Evolutionary conservation across 2,329 filamentous ascomycete species (phyloP).

Genomic region (Davidsoniella neocaledoniae): DNA sequence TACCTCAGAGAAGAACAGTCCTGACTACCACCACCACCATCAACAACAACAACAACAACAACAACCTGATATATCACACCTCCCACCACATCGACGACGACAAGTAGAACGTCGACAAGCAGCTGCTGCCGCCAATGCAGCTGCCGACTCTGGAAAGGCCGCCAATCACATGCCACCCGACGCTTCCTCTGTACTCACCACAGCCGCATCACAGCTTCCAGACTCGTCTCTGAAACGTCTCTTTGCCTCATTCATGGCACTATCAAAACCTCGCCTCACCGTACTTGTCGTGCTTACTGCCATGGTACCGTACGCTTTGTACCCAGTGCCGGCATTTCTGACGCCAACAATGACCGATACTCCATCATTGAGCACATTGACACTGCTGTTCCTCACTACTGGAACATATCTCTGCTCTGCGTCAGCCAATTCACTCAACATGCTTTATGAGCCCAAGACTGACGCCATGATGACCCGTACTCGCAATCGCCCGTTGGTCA

Average conservation of each 20-base stretch:
- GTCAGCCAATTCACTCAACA: slow-evolving; percentile 86
- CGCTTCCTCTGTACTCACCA: slow-evolving; percentile 39
- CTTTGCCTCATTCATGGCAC: slow-evolving; percentile 66
- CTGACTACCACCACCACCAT: neutral
- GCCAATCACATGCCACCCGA: slow-evolving; percentile 25
- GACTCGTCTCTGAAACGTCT: slow-evolving; percentile 42
- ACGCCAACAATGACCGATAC: slow-evolving; percentile 46
- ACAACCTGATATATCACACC: neutral
- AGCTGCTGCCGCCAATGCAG: slow-evolving; percentile 5
- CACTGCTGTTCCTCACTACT: slow-evolving; percentile 76
- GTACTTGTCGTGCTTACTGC: slow-evolving; percentile 82
- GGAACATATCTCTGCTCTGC: slow-evolving; percentile 83
- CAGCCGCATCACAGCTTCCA: slow-evolving; percentile 32
- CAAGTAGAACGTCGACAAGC: slow-evolving; percentile 12
- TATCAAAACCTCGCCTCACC: slow-evolving; percentile 89
- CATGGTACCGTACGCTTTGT: slow-evolving; percentile 81
- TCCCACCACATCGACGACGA: slow-evolving; percentile 12
- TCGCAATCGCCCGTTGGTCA: slow-evolving; percentile 72
- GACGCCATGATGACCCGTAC: slow-evolving; percentile 93
- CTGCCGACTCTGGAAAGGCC: slow-evolving; percentile 13
- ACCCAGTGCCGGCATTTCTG: slow-evolving; percentile 78
- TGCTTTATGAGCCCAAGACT: slow-evolving; percentile 83
- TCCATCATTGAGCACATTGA: slow-evolving; percentile 77
- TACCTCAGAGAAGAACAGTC: neutral
- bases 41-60: too few species aligned